phyloP scores from a whole-genome alignment of 1,284 basidiomycete species.

The Golubevia sp. region DNA sequence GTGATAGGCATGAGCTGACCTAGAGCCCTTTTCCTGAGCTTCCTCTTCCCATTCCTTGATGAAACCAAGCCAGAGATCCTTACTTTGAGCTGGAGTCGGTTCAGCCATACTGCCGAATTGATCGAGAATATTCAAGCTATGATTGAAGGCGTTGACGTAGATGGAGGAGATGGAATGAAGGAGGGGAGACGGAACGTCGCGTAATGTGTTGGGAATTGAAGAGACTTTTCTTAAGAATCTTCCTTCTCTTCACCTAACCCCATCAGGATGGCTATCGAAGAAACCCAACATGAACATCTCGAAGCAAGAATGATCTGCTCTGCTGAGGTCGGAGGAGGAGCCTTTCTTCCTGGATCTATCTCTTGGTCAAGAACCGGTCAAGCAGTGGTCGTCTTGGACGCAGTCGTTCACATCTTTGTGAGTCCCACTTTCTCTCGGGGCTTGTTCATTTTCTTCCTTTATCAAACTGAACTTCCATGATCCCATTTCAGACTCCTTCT shows the following conservation, averaged over 20 bases:
- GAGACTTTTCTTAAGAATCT: too few species aligned
- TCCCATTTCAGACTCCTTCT: neutral
- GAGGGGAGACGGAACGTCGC: too few species aligned
- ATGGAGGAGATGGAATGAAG: too few species aligned
- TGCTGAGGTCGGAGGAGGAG: neutral
- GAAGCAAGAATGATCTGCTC: neutral
- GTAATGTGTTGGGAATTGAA: too few species aligned
- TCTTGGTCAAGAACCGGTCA: neutral
- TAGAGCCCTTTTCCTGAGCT: slow-evolving; percentile 35
- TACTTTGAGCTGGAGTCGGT: slow-evolving; percentile 1
- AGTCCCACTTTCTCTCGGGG: neutral
- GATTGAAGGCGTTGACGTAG: too few species aligned
- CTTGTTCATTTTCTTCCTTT: neutral
- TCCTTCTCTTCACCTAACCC: too few species aligned
- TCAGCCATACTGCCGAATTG: too few species aligned
- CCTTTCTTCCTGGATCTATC: neutral
- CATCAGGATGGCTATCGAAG: too few species aligned
- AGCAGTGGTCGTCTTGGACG: neutral
- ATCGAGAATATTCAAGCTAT: too few species aligned
- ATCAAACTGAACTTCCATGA: neutral
- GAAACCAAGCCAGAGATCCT: slow-evolving; percentile 43
- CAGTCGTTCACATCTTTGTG: neutral
- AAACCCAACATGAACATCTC: too few species aligned
- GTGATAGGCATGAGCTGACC: slow-evolving; percentile 31
- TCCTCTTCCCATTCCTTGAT: slow-evolving; percentile 37